Conservation (phyloP, 2,329 filamentous ascomycete genomes). For the Aspergillus quadricinctus region DNA sequence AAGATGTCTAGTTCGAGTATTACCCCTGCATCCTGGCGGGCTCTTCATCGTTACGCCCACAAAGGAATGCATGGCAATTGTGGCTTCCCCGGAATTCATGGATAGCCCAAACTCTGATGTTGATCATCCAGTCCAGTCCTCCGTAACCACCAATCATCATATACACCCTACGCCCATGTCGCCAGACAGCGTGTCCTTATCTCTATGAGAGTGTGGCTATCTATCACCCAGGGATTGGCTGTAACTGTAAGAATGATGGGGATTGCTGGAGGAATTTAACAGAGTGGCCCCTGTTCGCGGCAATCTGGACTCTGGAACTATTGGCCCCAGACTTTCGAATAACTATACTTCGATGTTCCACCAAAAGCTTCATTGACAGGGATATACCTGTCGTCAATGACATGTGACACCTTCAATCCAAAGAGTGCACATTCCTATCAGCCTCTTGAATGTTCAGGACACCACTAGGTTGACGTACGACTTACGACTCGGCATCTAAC, state of each 20-base stretch:
- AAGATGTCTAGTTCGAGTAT: not conserved
- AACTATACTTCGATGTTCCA: not conserved
- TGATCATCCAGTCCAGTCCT: slow-evolving; percentile 16
- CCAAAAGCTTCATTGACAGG: not conserved
- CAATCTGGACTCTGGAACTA: not conserved
- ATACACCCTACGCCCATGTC: not conserved
- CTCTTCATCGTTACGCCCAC: not conserved
- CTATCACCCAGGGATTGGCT: not conserved
- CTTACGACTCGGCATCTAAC: not conserved
- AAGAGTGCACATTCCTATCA: not conserved
- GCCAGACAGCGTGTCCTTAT: not conserved
- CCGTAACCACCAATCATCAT: not conserved
- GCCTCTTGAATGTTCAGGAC: not conserved
- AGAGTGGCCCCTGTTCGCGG: not conserved
- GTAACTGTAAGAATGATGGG: not conserved
- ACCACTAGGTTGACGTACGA: not conserved
- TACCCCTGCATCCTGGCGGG: too few relatives aligned
- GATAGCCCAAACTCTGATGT: slow-evolving; percentile 16
- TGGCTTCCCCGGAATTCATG: slow-evolving; percentile 13
- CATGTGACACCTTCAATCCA: not conserved
- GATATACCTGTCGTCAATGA: not conserved
- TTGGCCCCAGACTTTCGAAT: not conserved
- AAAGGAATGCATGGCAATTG: not conserved
- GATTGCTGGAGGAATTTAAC: not conserved
- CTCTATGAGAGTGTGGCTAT: not conserved